A percentile compares a stretch with the other conserved stretches of the same genome.
Conservation (phyloP, 768 basidiomycete genomes). For the Mycena haematopus region DNA sequence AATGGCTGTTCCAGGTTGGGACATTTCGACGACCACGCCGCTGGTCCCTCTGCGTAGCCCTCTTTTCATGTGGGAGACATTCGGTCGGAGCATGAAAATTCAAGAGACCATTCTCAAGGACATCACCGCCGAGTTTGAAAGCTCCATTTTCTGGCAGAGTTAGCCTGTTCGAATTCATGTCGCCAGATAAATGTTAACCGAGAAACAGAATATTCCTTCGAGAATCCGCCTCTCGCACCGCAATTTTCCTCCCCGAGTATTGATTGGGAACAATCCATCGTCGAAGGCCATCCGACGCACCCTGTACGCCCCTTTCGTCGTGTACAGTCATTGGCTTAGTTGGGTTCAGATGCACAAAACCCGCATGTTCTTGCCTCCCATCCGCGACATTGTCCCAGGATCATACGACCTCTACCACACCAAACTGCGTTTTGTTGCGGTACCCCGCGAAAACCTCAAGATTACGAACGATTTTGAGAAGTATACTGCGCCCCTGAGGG, state of each 20-base stretch:
- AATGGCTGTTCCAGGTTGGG: slow-evolving; percentile 38
- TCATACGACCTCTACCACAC: slow-evolving; percentile 56
- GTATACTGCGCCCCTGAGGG: slow-evolving; percentile 47
- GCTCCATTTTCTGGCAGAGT: slow-evolving; percentile 64
- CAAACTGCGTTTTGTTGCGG: slow-evolving; percentile 52
- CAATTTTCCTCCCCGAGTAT: slow-evolving; percentile 54
- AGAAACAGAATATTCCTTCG: slow-evolving; percentile 51
- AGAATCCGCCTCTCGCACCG: slow-evolving; percentile 53
- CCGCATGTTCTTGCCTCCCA: slow-evolving; percentile 57
- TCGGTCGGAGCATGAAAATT: slow-evolving; percentile 44
- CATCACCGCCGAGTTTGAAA: slow-evolving; percentile 54
- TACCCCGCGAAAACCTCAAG: slow-evolving; percentile 50
- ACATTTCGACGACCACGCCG: slow-evolving; percentile 30
- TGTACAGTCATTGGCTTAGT: background rate
- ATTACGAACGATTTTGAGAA: slow-evolving; percentile 59
- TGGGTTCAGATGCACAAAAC: slow-evolving; percentile 62
- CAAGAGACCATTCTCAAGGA: slow-evolving; percentile 42
- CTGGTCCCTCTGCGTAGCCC: slow-evolving; percentile 42
- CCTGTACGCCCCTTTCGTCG: slow-evolving; percentile 46
- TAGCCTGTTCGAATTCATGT: slow-evolving; percentile 18
- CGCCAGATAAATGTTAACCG: background rate
- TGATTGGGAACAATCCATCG: slow-evolving; percentile 66
- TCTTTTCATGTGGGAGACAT: slow-evolving; percentile 51
- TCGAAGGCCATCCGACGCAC: slow-evolving; percentile 67
- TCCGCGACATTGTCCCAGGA: slow-evolving; percentile 52